Evolutionary conservation across 352 stramenopile species (phyloP), one percentile per base, ranked within the genome.

Genomic region (Pythium monospermum): DNA sequence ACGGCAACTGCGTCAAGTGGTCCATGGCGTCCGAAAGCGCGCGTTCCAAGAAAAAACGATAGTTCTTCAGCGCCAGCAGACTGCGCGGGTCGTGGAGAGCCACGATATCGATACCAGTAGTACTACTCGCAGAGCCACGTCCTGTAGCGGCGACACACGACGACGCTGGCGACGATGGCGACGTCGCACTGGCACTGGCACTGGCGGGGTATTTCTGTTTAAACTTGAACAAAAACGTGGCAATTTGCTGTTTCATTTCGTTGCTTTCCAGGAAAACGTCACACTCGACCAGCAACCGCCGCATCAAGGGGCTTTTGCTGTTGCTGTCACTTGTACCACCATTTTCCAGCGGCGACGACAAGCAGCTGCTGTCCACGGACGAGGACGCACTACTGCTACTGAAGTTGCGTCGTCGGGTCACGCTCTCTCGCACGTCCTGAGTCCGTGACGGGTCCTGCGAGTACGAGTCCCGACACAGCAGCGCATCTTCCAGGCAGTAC

Each of bases 391-490:
- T 64, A 1, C 27, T 50, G 21, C 18, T 56, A 32, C 76, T 87
- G 40, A 87, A 51, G n/a, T 78, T 52, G 6, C 76, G 57, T 6
- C 76, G 69, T 26, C 76, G 62, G 0, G 76, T 67, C 2, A 87
- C 73, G 28, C 73, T 83, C 38, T 84, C 73, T 6, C 73, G 69
- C 28, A 84, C 33, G 41, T 84, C 71, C n/a, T 68, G 69, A 6
- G 61, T 67, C 10, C 57, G 52, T n/a, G 61, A 57, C 4, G 60
- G 53, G 3, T 68, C 53, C 8, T 79, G 64, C 10, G 73, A 54
- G 56, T 87, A 90, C 41, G 79, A 90, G 13, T 90, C 74, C 10
- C 79, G 74, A 52, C 79, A 90, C 1, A 90, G 53, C 16, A 90
- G 38, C 1, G 76, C 76, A 26, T 90, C 79, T 64, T 90, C 79